Evolutionary conservation across 2,329 filamentous ascomycete species (phyloP), one percentile per base, ranked within the genome.

Genomic region (Hypoxylon sp.): DNA sequence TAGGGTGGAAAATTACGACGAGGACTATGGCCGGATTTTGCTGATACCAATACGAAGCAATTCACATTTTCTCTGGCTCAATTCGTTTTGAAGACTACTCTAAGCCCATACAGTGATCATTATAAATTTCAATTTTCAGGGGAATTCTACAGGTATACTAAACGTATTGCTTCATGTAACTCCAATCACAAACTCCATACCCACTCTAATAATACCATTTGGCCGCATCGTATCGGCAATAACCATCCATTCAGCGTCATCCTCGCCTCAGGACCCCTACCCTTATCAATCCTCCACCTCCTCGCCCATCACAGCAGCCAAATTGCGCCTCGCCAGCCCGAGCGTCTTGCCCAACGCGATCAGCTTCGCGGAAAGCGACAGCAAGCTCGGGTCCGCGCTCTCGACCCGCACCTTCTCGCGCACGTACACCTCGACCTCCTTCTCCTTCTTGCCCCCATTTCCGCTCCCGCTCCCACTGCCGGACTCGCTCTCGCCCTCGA

Each of bases 391-490:
- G 79, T 98, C 95, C 61, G 94, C 93, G 75, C 90, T 95, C 80
- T 97, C 95, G 1, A 98, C 91, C 44, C 92, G 87, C 3, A 97
- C 88, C 82, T 98, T 98, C 79, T 98, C 95, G 73, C 91, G 90
- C 50, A 98, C 95, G 71, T 89, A 91, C 2, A 98, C 94, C 68
- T 96, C 90, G 2, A 81, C 78, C 33, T 79, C 68, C 37, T 76
- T 75, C 14, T 40, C 55, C 42, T 6, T 33, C 1, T 25, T 30
- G 5, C n/a, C 49, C 30, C 27, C 35, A 14, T 40, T 33, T 13
- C 22, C 57, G 27, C 35, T 37, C 3, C 37, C 42, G 22, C 33
- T 33, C n/a, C 22, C 57, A 20, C 35, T 37, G 2, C 37, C 42
- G 22, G 53, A 13, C 31, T 22, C 60, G 33, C 40, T 27, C 17